These are phyloP conservation scores for Piloderma croceum DNA, from an alignment of 768 basidiomycete genomes.

Conservation along the genomic window DNA sequence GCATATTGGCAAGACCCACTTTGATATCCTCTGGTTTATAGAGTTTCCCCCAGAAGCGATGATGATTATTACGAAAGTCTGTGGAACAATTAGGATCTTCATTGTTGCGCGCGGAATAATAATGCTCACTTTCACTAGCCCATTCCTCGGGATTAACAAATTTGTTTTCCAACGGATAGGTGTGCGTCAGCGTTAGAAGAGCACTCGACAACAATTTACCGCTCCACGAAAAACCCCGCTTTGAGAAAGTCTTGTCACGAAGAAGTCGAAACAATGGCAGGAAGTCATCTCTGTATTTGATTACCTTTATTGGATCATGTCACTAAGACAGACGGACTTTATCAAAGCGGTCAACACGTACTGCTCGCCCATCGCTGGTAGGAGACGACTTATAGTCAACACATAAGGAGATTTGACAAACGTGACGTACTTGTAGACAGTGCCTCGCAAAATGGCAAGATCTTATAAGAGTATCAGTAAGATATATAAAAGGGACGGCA, in stretches of 20 bases:
- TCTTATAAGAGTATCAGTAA: conserved; percentile 34
- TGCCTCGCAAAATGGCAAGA: conserved; percentile 70
- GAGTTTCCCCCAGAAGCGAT: conserved; percentile 75
- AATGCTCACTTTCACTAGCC: conserved; percentile 54
- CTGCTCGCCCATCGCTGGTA: conserved; percentile 54
- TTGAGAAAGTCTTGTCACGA: conserved; percentile 67
- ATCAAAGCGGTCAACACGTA: conserved; percentile 26
- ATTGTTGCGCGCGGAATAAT: background rate
- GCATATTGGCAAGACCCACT: too few species aligned
- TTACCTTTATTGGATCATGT: conserved; percentile 37
- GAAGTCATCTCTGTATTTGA: conserved; percentile 59
- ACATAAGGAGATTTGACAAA: background rate
- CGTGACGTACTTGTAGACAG: conserved; percentile 65
- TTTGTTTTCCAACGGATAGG: conserved; percentile 75
- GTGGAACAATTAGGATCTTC: conserved; percentile 2
- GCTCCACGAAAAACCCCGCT: conserved; percentile 78
- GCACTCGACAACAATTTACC: conserved; percentile 71
- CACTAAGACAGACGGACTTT: conserved; percentile 1
- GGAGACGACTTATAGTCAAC: too few species aligned
- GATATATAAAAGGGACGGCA: background rate
- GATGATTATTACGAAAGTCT: conserved; percentile 70
- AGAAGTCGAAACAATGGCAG: conserved; percentile 57
- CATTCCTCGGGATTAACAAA: conserved; percentile 78
- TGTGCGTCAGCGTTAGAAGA: conserved; percentile 70
- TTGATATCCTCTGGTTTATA: conserved; percentile 66